A percentile compares a stretch with the other conserved stretches of the same genome.
phyloP scores from a whole-genome alignment of 1,284 basidiomycete species.

The Cutaneotrichosporon cavernicola region DNA sequence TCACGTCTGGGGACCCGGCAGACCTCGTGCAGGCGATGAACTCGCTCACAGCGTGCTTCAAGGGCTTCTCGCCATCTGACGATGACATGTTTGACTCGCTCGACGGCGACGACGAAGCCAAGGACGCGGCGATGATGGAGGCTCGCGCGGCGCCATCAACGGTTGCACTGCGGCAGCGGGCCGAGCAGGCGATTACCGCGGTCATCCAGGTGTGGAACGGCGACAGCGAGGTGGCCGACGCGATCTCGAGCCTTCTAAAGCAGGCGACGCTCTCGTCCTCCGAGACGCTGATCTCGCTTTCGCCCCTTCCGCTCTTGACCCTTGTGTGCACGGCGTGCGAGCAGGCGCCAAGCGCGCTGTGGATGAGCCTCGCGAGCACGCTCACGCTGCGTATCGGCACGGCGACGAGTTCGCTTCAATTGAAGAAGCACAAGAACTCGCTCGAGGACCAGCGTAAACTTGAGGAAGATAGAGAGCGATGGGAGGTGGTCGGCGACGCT shows the following conservation, averaged over 20 bases:
- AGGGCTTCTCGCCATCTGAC: constrained; percentile 72
- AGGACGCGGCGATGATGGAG: constrained; percentile 54
- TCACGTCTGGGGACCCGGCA: constrained; percentile 53
- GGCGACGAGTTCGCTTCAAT: constrained; percentile 53
- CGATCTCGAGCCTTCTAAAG: constrained; percentile 46
- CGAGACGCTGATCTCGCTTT: constrained; percentile 71
- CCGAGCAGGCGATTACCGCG: constrained; percentile 62
- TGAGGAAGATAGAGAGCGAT: constrained; percentile 35
- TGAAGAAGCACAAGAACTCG: constrained; percentile 37
- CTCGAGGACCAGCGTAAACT: constrained; percentile 31
- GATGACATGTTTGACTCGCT: constrained; percentile 63
- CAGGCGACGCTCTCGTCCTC: constrained; percentile 41
- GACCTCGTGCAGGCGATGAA: constrained; percentile 63
- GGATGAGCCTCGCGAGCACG: constrained; percentile 76
- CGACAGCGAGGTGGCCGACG: constrained; percentile 69
- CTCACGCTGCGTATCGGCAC: constrained; percentile 76
- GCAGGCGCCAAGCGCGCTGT: constrained; percentile 71
- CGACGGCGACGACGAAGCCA: constrained; percentile 54
- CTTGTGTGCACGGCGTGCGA: constrained; percentile 73
- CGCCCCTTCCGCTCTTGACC: constrained; percentile 71
- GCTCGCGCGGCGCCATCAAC: constrained; percentile 68
- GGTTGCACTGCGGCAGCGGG: constrained; percentile 62
- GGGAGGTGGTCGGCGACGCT: constrained; percentile 52
- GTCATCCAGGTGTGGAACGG: constrained; percentile 71
- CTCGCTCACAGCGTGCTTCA: constrained; percentile 74